Conservation (phyloP, 139 green algal genomes). For the Astrephomene gubernaculifera region DNA sequence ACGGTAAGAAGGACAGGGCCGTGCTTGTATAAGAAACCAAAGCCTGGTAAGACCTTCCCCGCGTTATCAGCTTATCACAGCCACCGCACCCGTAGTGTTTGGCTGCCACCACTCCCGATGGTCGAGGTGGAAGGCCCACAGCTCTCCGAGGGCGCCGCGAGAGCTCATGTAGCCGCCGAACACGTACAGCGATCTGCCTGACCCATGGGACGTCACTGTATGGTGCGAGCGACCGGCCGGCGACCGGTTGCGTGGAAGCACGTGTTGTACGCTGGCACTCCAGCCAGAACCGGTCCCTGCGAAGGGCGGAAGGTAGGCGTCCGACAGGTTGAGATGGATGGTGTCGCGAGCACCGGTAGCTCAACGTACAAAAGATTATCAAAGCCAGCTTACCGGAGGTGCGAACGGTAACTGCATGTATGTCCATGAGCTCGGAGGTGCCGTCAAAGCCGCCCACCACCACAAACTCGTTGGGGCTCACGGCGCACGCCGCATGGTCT, state of each 20-base stretch:
- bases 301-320: too few species aligned
- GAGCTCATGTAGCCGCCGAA: constrained; percentile 62
- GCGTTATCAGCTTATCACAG: too few species aligned
- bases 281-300: too few species aligned
- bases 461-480: constrained; percentile 50
- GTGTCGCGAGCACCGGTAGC: too few species aligned
- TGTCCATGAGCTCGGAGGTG: constrained; percentile 42
- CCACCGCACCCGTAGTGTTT: constrained; percentile 16
- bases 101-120: constrained; percentile 63
- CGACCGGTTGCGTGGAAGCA: constrained; percentile 39
- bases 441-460: constrained; percentile 62
- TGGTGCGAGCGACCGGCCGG: constrained; percentile 63
- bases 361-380: too few species aligned
- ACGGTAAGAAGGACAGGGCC: too few species aligned
- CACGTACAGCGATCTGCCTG: constrained; percentile 46
- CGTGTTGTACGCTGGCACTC: constrained; percentile 6
- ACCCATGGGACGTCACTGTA: constrained; percentile 34
- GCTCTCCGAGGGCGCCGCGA: constrained; percentile 45
- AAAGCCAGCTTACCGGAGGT: constrained; percentile 10
- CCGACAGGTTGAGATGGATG: too few species aligned
- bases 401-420: constrained; percentile 21
- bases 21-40: too few species aligned
- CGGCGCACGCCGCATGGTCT: constrained; percentile 49
- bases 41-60: too few species aligned
- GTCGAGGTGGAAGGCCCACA: constrained; percentile 63